Evolutionary conservation across 2,329 filamentous ascomycete species (phyloP).

Genomic region (Pyricularia grisea): DNA sequence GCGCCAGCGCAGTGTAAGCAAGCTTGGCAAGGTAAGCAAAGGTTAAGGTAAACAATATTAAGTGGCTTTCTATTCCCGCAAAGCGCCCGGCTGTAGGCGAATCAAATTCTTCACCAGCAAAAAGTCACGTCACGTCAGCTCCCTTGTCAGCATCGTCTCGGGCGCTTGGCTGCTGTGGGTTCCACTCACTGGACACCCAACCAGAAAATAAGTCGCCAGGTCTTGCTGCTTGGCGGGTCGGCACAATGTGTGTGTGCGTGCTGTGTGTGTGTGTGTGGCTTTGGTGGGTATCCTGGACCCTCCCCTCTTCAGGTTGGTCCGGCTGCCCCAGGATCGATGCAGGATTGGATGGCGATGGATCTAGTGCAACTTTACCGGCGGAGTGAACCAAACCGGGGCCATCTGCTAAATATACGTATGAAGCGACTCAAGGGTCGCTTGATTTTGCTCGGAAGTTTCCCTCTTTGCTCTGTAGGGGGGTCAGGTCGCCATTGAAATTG

Average conservation of each 20-base stretch:
- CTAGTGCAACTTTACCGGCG: neutral
- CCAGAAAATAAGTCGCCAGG: neutral
- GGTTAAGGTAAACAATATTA: neutral
- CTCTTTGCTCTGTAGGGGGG: too few species aligned
- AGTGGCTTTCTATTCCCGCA: neutral
- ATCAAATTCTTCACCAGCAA: neutral
- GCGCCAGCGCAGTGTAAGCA: neutral
- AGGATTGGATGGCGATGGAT: neutral
- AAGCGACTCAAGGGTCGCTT: neutral
- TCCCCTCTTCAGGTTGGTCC: neutral
- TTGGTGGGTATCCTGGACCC: neutral
- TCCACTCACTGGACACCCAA: neutral
- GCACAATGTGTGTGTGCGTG: neutral
- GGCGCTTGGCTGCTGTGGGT: neutral
- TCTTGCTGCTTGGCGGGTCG: neutral
- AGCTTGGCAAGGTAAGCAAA: neutral
- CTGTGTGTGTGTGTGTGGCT: neutral
- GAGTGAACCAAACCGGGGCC: neutral
- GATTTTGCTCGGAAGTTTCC: neutral
- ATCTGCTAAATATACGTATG: neutral
- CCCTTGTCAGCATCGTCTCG: neutral
- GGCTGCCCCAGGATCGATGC: neutral
- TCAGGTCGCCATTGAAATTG: too few species aligned
- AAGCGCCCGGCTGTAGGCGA: neutral
- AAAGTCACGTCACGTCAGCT: neutral